A percentile compares a stretch with the other conserved stretches of the same genome.
Evolutionary conservation across 2,329 filamentous ascomycete species (phyloP).

Genomic region (Botrytis aclada): DNA sequence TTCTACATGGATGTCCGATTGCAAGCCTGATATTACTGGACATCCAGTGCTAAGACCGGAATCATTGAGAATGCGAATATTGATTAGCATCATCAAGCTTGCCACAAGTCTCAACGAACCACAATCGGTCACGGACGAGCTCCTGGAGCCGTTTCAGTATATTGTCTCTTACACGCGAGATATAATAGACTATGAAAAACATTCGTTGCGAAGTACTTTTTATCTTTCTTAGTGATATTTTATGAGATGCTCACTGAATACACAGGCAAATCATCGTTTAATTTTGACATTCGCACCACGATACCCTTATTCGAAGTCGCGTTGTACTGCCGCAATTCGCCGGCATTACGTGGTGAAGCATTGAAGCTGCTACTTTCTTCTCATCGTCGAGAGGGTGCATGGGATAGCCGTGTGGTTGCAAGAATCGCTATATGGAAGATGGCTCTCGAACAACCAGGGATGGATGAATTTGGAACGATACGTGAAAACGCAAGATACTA

Average conservation of each 20-base stretch:
- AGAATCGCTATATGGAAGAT: conserved; percentile 31
- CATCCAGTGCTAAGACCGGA: conserved; percentile 3
- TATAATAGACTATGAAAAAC: conserved; percentile 8
- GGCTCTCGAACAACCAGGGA: conserved; percentile 29
- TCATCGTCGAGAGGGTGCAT: conserved; percentile 63
- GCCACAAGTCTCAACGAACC: conserved; percentile 17
- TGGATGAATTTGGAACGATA: conserved; percentile 25
- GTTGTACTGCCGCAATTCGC: conserved; percentile 58
- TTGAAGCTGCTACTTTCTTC: conserved; percentile 59
- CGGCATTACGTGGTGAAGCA: conserved; percentile 53
- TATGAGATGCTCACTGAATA: background rate
- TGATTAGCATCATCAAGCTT: conserved; percentile 1
- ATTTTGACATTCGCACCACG: conserved; percentile 47
- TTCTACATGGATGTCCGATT: background rate
- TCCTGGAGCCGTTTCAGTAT: conserved; percentile 8
- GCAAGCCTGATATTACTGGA: background rate
- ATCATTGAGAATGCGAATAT: conserved; percentile 7
- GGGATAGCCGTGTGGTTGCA: conserved; percentile 46
- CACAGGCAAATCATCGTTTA: conserved; percentile 18
- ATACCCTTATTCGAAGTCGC: conserved; percentile 62
- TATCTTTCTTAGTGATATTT: background rate
- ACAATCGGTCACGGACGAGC: conserved; percentile 1
- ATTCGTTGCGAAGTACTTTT: background rate
- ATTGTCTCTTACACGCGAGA: conserved; percentile 7
- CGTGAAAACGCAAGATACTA: conserved; percentile 24